Evolutionary conservation across 2,329 filamentous ascomycete species (phyloP).

Genomic region (Periconia digitata): DNA sequence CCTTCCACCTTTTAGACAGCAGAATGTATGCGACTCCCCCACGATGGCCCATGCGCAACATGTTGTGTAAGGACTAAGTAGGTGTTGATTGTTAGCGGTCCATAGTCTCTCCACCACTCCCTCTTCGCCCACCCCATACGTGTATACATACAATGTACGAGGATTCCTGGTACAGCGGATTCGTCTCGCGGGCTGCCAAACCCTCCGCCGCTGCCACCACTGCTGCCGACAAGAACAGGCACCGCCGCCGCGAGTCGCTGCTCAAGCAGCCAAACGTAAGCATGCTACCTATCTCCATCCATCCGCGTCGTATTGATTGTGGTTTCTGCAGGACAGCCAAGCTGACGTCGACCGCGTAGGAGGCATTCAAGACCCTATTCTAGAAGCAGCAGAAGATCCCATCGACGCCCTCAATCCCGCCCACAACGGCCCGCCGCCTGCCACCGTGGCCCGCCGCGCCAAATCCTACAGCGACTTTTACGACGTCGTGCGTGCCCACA

Average conservation of each 20-base stretch:
- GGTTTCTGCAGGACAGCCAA: constrained; percentile 54
- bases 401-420: constrained; percentile 20
- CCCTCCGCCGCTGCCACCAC: constrained; percentile 39
- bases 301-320: constrained; percentile 45
- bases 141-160: constrained; percentile 65
- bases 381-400: constrained; percentile 52
- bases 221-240: constrained; percentile 49
- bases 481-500: constrained; percentile 60
- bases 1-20: too few species aligned
- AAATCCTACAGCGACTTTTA: constrained; percentile 81
- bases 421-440: constrained; percentile 64
- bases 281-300: constrained; percentile 21
- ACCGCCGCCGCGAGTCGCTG: constrained; percentile 69
- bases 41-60: background rate
- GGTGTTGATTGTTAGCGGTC: too few species aligned
- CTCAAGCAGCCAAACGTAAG: constrained; percentile 57
- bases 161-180: constrained; percentile 77
- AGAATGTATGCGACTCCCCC: too few species aligned
- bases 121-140: background rate
- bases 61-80: too few species aligned
- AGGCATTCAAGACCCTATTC: constrained; percentile 60
- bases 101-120: background rate
- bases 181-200: constrained; percentile 64
- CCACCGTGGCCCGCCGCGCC: constrained; percentile 65
- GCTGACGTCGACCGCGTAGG: constrained; percentile 56